phyloP scores from a whole-genome alignment of 345 rosid species.

The Syzygium oleosum region DNA sequence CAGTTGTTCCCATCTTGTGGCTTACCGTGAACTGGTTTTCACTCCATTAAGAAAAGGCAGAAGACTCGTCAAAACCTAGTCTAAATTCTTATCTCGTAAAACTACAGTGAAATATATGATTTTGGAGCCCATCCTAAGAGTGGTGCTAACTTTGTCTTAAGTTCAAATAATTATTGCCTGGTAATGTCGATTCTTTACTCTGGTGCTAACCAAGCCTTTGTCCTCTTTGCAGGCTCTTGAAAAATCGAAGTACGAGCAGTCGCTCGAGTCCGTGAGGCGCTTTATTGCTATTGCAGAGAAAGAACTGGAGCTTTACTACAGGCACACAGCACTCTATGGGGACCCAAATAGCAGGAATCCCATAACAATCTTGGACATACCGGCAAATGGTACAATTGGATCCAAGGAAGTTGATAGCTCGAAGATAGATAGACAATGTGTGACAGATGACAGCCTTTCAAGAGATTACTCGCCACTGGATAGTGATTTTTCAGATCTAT shows the following conservation, averaged over 20 bases:
- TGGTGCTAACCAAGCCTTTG: not conserved
- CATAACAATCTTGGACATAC: conserved; percentile 34
- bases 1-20: not conserved
- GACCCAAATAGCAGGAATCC: conserved; percentile 53
- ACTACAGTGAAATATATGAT: not conserved
- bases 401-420: conserved; percentile 10
- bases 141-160: not conserved
- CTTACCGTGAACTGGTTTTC: not conserved
- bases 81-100: not conserved
- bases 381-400: conserved; percentile 13
- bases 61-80: not conserved
- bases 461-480: not conserved
- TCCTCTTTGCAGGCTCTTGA: conserved; percentile 58
- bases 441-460: not conserved
- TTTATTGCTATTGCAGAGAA: conserved; percentile 73
- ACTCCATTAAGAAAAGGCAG: not conserved
- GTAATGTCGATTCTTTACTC: not conserved
- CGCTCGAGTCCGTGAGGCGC: conserved; percentile 71
- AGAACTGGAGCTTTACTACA: conserved; percentile 71
- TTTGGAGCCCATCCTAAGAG: not conserved
- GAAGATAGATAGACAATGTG: conserved; percentile 1
- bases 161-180: not conserved
- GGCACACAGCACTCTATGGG: conserved; percentile 71
- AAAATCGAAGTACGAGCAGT: conserved; percentile 83
- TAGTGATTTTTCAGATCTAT: not conserved